Evolutionary conservation across 768 basidiomycete genomes (phyloP), one percentile per base, ranked within the genome.

Genomic region (Polyporus arcularius): DNA sequence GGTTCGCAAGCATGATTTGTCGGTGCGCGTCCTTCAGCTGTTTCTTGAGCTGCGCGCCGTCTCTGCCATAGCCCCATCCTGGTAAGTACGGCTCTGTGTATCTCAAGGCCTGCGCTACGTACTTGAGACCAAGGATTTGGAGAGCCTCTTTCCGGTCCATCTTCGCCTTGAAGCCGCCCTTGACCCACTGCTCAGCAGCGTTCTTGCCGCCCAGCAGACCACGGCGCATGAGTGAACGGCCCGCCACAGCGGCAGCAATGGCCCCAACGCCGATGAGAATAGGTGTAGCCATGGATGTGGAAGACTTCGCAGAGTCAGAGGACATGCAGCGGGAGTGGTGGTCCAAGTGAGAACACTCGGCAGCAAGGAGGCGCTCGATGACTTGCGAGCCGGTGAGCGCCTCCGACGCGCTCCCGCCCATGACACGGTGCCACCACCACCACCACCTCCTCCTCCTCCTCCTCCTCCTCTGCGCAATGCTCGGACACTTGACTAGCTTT

Each of bases 71-170:
- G 5, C 38, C n/a, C 4, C 10, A 10, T 16, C 12, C 26, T 9
- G 28, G 12, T 26, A 28, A 18, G 46, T 11, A 11, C 10, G 12
- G 6, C 12, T 48, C 18, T 18, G 12, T 18, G 12, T 4, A 6
- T 45, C 2, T 4, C 10, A 18, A 28, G 26, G 6, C 7, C 21
- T 18, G 10, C 10, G n/a, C 43, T 38, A 83, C 91, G 66, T 61
- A 97, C 97, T 90, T 96, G 55, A 98, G 79, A 15, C 96, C 96
- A 45, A 99, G 83, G 68, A 99, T 88, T 61, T 87, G 84, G 61
- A 94, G 84, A 6, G 97, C 97, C 77, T 98, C 97, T 62, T 86
- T 90, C 67, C 92, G 82, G 72, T 98, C 96, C 96, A 98, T 98
- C 81, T 94, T 97, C 30, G 85, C 80, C 71, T 87, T 89, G 84